Percentiles rank a stretch among this genome's conserved stretches.
These are phyloP conservation scores for Diversispora eburnea DNA, from an alignment of 192 early-diverging fungal genomes.

Conservation along the genomic window DNA sequence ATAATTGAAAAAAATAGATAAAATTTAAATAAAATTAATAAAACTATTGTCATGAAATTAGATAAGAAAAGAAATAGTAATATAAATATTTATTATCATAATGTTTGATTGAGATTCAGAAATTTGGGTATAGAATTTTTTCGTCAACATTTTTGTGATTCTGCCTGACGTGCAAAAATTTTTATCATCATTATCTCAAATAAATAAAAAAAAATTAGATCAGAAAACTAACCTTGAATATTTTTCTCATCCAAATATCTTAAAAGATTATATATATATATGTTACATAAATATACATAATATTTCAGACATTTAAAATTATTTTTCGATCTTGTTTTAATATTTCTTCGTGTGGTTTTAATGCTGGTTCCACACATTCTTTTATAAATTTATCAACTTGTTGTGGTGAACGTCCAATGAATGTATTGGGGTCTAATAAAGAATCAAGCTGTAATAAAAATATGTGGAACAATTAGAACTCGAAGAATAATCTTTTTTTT, in stretches of 20 bases:
- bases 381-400: slow-evolving; percentile 86
- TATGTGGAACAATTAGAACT: not conserved
- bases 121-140: slow-evolving; percentile 1
- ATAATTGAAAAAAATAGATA: not conserved
- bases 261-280: too few species aligned
- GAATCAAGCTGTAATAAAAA: slow-evolving; percentile 43
- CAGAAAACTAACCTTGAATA: too few species aligned
- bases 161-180: not conserved
- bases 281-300: too few species aligned
- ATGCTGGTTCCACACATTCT: slow-evolving; percentile 76
- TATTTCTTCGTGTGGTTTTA: slow-evolving; percentile 66
- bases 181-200: not conserved
- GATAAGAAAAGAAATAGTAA: too few species aligned
- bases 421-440: slow-evolving; percentile 85
- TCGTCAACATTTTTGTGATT: not conserved
- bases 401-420: slow-evolving; percentile 90
- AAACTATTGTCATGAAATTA: not conserved
- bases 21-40: not conserved
- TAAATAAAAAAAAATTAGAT: too few species aligned
- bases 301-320: slow-evolving; percentile 67
- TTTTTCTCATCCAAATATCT: too few species aligned
- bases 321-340: slow-evolving; percentile 64
- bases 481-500: too few species aligned
- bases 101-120: not conserved
- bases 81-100: too few species aligned